Evolutionary conservation across 2,329 filamentous ascomycete genomes (phyloP), one percentile per base, ranked within the genome.

Genomic region (Sporothrix phasma): DNA sequence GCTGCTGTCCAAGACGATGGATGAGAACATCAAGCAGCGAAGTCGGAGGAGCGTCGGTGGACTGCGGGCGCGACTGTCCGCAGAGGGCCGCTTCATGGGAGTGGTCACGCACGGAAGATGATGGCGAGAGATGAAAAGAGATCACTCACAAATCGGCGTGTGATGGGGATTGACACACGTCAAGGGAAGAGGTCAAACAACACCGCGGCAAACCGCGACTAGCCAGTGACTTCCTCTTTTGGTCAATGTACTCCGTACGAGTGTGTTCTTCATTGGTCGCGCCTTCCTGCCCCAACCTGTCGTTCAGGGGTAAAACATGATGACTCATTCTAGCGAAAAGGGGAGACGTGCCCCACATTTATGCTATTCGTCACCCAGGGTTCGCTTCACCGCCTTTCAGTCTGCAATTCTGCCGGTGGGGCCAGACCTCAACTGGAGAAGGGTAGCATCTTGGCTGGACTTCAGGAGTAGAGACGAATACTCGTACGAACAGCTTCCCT

Each of bases 321-420:
- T 61, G 59, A 61, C 59, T 61, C 49, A 61, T 61, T 19, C 6
- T 13, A n/a, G 26, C n/a, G n/a, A 54, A 15, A 31, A 54, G 31
- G 49, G 26, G 41, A 37, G 17, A 43, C 7, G 41, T 29, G 58
- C 56, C 26, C 56, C 58, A 47, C 43, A 37, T 19, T 3, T 8
- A 17, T n/a, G n/a, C n/a, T n/a, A n/a, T n/a, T 29, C 6, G n/a
- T 56, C 51, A 22, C n/a, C 13, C 6, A 39, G 10, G 10, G 3
- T 56, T 37, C n/a, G 17, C 29, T 37, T 61, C 58, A 47, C 43
- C 58, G 41, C 59, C 45, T 37, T 24, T 51, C 47, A 6, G 10
- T 11, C 5, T n/a, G n/a, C 37, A 11, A 53, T 62, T 62, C 61
- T 62, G 61, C 61, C 61, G n/a, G 45, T 61, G 59, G 26, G 41